Conservation (phyloP, 2,329 filamentous ascomycete genomes). For the Aspergillus oerlinghausenensis region DNA sequence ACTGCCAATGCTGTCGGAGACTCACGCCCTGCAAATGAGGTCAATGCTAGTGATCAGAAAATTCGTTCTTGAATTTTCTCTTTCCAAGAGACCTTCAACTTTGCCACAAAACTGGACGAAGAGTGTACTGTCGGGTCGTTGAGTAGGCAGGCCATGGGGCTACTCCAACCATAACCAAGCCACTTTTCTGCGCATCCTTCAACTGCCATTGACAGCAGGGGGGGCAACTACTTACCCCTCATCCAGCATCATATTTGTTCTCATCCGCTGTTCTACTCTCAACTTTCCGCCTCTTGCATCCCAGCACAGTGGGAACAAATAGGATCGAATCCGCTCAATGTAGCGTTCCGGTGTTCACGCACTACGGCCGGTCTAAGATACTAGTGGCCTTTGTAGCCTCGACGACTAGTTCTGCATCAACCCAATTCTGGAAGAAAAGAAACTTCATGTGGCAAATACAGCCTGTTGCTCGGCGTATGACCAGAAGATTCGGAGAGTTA, state of each 20-base stretch:
- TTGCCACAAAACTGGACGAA: too few relatives aligned
- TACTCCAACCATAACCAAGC: too few relatives aligned
- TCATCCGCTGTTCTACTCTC: background rate
- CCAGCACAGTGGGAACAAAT: slow-evolving; percentile 6
- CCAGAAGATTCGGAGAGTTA: background rate
- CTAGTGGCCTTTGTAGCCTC: background rate
- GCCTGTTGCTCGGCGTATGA: background rate
- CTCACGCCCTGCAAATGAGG: too few relatives aligned
- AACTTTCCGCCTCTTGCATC: background rate
- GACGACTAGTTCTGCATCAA: background rate
- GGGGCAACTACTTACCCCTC: background rate
- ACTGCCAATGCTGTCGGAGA: too few relatives aligned
- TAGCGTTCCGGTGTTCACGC: background rate
- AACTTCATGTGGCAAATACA: background rate
- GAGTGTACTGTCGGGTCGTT: background rate
- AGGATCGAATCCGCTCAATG: background rate
- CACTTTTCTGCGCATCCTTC: background rate
- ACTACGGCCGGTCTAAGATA: background rate
- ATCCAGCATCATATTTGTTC: background rate
- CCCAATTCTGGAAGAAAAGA: background rate
- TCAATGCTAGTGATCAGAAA: too few relatives aligned
- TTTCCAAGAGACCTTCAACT: too few relatives aligned
- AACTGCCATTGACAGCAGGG: background rate
- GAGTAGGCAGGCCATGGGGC: background rate
- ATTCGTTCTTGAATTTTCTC: too few relatives aligned